These are phyloP conservation scores for Anethum foeniculum DNA, from an alignment of 140 eudicot species.

Conservation along the genomic window DNA sequence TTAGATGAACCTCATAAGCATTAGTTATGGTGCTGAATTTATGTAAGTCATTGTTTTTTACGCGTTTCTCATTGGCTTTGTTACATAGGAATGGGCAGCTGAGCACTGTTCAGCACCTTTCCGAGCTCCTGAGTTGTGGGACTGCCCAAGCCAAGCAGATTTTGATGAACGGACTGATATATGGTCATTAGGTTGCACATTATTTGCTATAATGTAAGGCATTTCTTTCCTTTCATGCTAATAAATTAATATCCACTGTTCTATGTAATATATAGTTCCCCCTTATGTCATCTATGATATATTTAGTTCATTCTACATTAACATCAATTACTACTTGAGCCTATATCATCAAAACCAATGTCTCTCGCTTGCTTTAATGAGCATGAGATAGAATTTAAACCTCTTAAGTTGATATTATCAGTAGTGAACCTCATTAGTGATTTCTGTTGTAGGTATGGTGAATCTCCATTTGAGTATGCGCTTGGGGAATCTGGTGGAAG, in stretches of 20 bases:
- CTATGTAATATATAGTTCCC: neutral
- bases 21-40: neutral
- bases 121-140: slow-evolving; percentile 98
- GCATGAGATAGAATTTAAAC: neutral
- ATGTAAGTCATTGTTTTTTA: neutral
- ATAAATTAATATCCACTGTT: neutral
- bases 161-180: slow-evolving; percentile 83
- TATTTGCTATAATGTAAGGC: slow-evolving; percentile 79
- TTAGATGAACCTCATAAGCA: neutral
- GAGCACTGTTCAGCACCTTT: slow-evolving; percentile 89
- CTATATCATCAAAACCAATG: neutral
- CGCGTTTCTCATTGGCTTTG: slow-evolving; percentile 15
- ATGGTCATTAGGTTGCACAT: slow-evolving; percentile 92
- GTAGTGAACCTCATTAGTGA: neutral
- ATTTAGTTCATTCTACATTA: neutral
- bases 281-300: neutral
- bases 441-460: slow-evolving; percentile 50
- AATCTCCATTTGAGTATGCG: slow-evolving; percentile 91
- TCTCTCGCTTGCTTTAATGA: neutral
- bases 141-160: slow-evolving; percentile 88
- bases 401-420: neutral
- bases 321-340: neutral
- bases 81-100: slow-evolving; percentile 84
- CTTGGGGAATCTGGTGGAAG: slow-evolving; percentile 89
- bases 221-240: neutral